Conservation (phyloP, 129 eudicot species). For the Escallonia herrerae region DNA sequence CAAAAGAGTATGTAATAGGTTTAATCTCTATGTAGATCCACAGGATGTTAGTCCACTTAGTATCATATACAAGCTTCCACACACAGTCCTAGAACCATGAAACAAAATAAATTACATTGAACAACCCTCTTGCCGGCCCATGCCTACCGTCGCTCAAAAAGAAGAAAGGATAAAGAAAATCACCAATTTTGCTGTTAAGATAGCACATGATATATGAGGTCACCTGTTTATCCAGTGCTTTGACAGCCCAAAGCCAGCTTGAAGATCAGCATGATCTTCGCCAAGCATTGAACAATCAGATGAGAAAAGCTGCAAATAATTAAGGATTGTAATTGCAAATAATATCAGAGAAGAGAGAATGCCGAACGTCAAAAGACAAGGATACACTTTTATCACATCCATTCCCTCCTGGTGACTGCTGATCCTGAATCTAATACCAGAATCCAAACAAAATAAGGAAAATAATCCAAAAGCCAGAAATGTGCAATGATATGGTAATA, state of each 20-base stretch:
- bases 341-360: neutral
- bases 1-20: too few species aligned
- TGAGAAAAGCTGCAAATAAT: constrained; percentile 36
- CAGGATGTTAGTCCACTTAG: too few species aligned
- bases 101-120: too few species aligned
- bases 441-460: constrained; percentile 6
- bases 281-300: constrained; percentile 51
- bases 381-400: constrained; percentile 50
- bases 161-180: neutral
- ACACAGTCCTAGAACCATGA: too few species aligned
- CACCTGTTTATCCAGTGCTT: constrained; percentile 74
- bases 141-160: too few species aligned
- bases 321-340: constrained; percentile 21
- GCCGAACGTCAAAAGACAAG: constrained; percentile 13
- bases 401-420: constrained; percentile 44
- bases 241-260: constrained; percentile 46
- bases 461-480: constrained; percentile 8
- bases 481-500: neutral
- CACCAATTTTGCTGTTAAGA: neutral
- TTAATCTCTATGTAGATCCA: too few species aligned
- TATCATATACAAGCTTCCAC: too few species aligned
- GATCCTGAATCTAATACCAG: constrained; percentile 58
- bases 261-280: constrained; percentile 42
- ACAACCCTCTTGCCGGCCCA: too few species aligned
- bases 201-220: neutral